Percentiles rank a stretch among this genome's conserved stretches.
phyloP scores from a whole-genome alignment of 129 eudicot genomes.

The Erigeron canadensis region DNA sequence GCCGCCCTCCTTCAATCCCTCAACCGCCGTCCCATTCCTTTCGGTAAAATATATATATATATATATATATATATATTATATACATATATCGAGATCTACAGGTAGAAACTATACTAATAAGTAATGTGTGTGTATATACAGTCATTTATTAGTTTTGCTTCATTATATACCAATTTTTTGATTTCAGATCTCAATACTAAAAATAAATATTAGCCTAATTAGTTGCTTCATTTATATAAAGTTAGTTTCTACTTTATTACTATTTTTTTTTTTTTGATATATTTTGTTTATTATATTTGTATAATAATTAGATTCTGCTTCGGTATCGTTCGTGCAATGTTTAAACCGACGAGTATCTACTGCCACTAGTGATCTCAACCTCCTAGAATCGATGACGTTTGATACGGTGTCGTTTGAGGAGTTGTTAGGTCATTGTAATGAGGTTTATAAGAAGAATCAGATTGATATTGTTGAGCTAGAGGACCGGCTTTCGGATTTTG shows the following conservation, averaged over 20 bases:
- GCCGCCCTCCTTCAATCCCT: slow-evolving; percentile 78
- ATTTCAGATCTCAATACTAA: not conserved
- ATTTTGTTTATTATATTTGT: not conserved
- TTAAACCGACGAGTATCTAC: slow-evolving; percentile 63
- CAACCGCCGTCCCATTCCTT: slow-evolving; percentile 85
- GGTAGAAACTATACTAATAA: too few species aligned
- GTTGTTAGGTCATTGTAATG: slow-evolving; percentile 82
- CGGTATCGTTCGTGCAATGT: slow-evolving; percentile 68
- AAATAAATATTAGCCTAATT: too few species aligned
- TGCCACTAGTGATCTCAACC: slow-evolving; percentile 60
- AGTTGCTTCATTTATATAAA: not conserved
- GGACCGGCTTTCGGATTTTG: slow-evolving; percentile 46
- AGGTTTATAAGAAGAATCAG: slow-evolving; percentile 64
- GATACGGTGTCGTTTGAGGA: slow-evolving; percentile 95
- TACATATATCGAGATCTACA: not conserved
- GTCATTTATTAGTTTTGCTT: too few species aligned
- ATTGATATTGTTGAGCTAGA: slow-evolving; percentile 45
- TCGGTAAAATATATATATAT: slow-evolving; percentile 42
- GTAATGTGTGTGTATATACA: too few species aligned
- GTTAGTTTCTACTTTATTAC: not conserved
- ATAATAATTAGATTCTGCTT: slow-evolving; percentile 68
- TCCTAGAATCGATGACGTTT: slow-evolving; percentile 79
- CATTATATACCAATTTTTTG: not conserved
- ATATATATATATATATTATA: not conserved
- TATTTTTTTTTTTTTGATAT: not conserved